phyloP scores from a whole-genome alignment of 148 eudicot genomes.

The Drosera capensis region DNA sequence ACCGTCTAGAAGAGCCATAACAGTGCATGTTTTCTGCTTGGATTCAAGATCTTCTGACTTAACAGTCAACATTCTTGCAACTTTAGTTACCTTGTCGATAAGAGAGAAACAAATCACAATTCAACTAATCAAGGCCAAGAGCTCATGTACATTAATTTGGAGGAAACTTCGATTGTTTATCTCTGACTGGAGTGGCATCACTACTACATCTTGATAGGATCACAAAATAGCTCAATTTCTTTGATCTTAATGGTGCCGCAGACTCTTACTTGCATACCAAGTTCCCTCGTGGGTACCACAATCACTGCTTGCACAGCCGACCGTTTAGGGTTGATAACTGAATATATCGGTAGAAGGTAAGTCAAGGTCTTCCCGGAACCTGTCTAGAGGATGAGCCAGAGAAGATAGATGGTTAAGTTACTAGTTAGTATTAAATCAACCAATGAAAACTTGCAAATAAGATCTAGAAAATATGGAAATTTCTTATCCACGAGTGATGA shows the following conservation, averaged over 20 bases:
- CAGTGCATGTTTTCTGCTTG: slow-evolving; percentile 45
- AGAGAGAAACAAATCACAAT: slow-evolving; percentile 12
- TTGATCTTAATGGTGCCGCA: not conserved
- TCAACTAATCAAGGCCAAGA: not conserved
- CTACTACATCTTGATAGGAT: too few species aligned
- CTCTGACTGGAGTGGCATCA: too few species aligned
- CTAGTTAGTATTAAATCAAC: not conserved
- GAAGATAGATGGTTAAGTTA: slow-evolving; percentile 4
- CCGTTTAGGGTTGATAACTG: slow-evolving; percentile 43
- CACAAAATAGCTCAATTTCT: not conserved
- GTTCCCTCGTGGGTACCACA: slow-evolving; percentile 93
- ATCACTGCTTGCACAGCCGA: slow-evolving; percentile 85
- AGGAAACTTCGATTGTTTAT: too few species aligned
- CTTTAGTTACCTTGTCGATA: slow-evolving; percentile 60
- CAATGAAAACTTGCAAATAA: not conserved
- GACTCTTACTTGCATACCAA: slow-evolving; percentile 77
- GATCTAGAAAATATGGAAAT: too few species aligned
- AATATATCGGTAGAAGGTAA: slow-evolving; percentile 59
- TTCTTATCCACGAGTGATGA: not conserved
- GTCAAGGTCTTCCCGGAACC: slow-evolving; percentile 98
- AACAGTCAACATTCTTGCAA: slow-evolving; percentile 73
- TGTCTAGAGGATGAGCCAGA: slow-evolving; percentile 42
- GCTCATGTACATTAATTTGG: not conserved
- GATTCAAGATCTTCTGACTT: slow-evolving; percentile 26
- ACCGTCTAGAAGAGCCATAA: slow-evolving; percentile 97